These are phyloP conservation scores for Malus sieversii DNA, from an alignment of 306 rosid genomes.

Conservation along the genomic window DNA sequence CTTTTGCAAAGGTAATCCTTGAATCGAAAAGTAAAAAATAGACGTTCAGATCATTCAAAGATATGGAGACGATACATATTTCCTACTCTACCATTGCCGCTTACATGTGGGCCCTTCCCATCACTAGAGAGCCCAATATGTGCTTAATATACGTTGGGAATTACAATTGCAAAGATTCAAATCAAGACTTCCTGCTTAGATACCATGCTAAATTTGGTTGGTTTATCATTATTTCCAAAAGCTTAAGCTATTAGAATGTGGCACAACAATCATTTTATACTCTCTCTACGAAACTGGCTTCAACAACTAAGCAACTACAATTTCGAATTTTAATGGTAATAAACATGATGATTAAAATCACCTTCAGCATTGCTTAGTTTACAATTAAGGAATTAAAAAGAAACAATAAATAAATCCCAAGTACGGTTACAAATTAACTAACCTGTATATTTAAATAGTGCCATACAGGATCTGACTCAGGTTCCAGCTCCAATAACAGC, in stretches of 20 bases:
- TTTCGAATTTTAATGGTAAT: neutral
- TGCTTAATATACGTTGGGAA: neutral
- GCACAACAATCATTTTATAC: neutral
- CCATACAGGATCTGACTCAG: slow-evolving; percentile 97
- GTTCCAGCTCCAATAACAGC: slow-evolving; percentile 86
- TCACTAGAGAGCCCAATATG: neutral
- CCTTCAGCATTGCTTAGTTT: neutral
- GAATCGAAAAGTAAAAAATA: neutral
- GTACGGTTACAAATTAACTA: slow-evolving; percentile 1
- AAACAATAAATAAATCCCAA: neutral
- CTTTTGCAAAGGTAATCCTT: neutral
- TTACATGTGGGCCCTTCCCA: neutral
- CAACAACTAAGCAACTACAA: slow-evolving; percentile 10
- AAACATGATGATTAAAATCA: neutral
- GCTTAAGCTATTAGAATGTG: neutral
- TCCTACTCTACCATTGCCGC: neutral
- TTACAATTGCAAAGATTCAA: neutral
- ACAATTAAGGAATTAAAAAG: neutral
- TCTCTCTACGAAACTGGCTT: neutral
- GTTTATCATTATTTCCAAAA: neutral
- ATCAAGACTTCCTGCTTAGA: neutral
- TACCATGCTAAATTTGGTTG: neutral
- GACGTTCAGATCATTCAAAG: neutral
- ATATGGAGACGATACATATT: neutral
- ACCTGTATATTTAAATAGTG: slow-evolving; percentile 93